phyloP scores from a whole-genome alignment of 805 yeast species.

The Candida ovalis region DNA sequence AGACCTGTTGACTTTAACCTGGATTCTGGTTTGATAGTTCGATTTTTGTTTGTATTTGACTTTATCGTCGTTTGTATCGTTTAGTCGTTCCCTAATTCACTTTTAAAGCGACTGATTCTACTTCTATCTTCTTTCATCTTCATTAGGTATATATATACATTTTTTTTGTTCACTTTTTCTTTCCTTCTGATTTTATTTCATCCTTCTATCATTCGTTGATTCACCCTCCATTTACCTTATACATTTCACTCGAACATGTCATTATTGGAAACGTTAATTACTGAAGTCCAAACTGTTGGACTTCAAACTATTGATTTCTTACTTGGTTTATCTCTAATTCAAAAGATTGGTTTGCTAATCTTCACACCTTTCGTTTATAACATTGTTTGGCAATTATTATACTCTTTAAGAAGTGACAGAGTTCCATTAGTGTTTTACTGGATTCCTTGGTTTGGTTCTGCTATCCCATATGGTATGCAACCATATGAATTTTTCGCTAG shows the following conservation, averaged over 20 bases:
- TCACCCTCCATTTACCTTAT: too few species aligned
- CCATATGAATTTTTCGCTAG: conserved; percentile 86
- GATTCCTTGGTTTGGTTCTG: conserved; percentile 95
- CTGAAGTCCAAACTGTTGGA: conserved; percentile 14
- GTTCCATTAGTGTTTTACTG: conserved; percentile 89
- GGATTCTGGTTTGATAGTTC: neutral
- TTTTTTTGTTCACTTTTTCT: neutral
- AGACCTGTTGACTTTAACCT: too few species aligned
- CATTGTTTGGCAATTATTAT: conserved; percentile 60
- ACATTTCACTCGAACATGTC: too few species aligned
- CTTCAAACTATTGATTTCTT: conserved; percentile 9
- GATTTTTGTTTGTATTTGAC: neutral
- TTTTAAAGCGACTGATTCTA: too few species aligned
- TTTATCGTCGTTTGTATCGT: too few species aligned
- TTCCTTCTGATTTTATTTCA: too few species aligned
- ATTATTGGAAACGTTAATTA: conserved; percentile 20
- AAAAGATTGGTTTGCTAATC: conserved; percentile 32
- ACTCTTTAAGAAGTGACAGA: conserved; percentile 73
- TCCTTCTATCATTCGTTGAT: too few species aligned
- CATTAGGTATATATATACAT: too few species aligned
- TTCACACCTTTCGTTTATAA: conserved; percentile 62
- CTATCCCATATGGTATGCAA: conserved; percentile 83
- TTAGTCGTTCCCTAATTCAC: too few species aligned
- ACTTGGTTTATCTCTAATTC: conserved; percentile 20
- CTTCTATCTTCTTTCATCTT: too few species aligned